Evolutionary conservation across 257 asterid species (phyloP).

Genomic region (Nicotiana attenuata): DNA sequence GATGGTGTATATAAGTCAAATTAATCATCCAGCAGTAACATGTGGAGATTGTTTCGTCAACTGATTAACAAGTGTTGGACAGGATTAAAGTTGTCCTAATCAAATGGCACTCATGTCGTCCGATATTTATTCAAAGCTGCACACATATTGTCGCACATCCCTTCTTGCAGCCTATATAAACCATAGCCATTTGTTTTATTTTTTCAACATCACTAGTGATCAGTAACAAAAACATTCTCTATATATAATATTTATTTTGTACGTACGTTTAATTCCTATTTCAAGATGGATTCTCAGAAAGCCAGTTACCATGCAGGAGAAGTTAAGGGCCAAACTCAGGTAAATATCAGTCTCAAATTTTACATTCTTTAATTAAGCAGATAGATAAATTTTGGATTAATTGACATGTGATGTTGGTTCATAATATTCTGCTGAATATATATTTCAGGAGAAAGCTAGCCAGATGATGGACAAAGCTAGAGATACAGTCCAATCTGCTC

Average conservation of each 20-base stretch:
- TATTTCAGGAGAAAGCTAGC: slow-evolving; percentile 32
- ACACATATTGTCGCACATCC: background rate
- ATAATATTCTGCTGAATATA: background rate
- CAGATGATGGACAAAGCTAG: slow-evolving; percentile 34
- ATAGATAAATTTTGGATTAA: background rate
- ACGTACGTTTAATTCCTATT: background rate
- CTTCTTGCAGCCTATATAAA: background rate
- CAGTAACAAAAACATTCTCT: background rate
- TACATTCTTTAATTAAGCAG: background rate
- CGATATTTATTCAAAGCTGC: background rate
- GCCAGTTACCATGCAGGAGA: slow-evolving; percentile 23
- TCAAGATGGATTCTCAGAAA: slow-evolving; percentile 12
- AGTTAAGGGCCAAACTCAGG: slow-evolving; percentile 24
- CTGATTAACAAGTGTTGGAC: background rate
- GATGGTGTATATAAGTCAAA: no score
- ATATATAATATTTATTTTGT: background rate
- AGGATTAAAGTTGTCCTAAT: background rate
- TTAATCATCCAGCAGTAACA: no score
- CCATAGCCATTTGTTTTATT: background rate
- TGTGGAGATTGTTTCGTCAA: background rate
- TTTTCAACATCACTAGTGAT: background rate
- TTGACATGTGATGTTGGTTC: background rate
- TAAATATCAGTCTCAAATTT: background rate
- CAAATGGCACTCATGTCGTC: background rate
- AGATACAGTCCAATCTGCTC: slow-evolving; percentile 37